Evolutionary conservation across 106 monocot species (phyloP).

Genomic region (Dioscorea zingiberensis): DNA sequence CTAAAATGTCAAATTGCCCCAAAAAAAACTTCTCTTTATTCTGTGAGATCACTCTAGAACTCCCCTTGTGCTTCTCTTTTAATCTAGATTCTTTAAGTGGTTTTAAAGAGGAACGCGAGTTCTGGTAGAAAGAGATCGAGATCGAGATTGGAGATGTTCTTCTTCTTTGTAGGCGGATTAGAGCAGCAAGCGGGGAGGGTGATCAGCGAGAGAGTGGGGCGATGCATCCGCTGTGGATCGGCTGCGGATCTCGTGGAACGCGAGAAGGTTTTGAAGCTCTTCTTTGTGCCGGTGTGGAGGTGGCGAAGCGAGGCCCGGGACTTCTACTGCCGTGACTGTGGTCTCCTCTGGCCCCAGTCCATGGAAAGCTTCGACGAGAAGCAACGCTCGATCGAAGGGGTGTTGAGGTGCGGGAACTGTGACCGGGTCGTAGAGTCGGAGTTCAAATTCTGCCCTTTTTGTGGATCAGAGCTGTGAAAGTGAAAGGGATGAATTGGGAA

Average conservation of each 20-base stretch:
- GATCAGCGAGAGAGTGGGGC: conserved; percentile 35
- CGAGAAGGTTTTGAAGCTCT: conserved; percentile 75
- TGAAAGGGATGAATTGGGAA: too few relatives aligned
- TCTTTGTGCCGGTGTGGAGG: conserved; percentile 73
- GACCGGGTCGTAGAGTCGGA: conserved; percentile 28
- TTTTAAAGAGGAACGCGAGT: neutral
- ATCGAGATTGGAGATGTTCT: conserved; percentile 32
- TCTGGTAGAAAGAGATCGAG: neutral
- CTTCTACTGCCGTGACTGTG: conserved; percentile 40
- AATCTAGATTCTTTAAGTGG: neutral
- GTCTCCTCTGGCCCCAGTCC: conserved; percentile 35
- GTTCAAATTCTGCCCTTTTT: conserved; percentile 76
- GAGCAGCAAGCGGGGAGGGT: conserved; percentile 47
- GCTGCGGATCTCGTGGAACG: conserved; percentile 51
- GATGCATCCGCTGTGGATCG: conserved; percentile 61
- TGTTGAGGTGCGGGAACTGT: conserved; percentile 36
- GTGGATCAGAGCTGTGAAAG: conserved; percentile 46
- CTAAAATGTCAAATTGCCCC: too few relatives aligned
- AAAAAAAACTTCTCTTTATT: too few relatives aligned
- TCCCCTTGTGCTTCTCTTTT: neutral
- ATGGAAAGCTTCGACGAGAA: neutral
- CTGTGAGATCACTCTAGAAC: too few relatives aligned
- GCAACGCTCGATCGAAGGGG: neutral
- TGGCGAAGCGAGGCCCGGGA: conserved; percentile 37
- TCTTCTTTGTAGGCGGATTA: conserved; percentile 69